Base-by-base conservation (phyloP, 306 rosid species). In the Vigna hirtella region DNA sequence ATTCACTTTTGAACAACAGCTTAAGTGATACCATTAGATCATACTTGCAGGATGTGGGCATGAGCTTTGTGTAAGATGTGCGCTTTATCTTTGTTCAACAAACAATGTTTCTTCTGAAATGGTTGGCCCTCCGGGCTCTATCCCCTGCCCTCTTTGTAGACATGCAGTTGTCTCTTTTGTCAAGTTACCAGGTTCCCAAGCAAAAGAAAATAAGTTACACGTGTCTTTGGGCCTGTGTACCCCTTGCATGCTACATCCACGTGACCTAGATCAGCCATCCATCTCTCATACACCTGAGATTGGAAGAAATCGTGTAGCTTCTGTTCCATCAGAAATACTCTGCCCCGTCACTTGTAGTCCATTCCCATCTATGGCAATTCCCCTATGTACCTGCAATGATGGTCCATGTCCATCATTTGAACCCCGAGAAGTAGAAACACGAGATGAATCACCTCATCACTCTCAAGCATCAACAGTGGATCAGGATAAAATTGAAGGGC, bases 101-200 rank as follows among this genome's bases (percentile, higher is more conserved):
- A 89, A 86, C 86, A 89, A 81, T 65, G 71, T 88, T 68, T 85
- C 92, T 78, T 86, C 91, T 17, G 93, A 88, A 86, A 77, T 4
- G 51, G 77, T 40, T 61, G 91, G 93, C 49, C 86, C 89, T 58
- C 85, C 93, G n/a, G 98, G 98, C 65, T 93, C 97, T 65, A 88
- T 95, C 79, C 96, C 99, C n/a, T 93, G 98, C 86, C 99, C 99
- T 17, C 90, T 91, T 18, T 95, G 99, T 79, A 88, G 98, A 77
- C 88, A 93, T 24, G 89, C 91, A 74, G 89, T 95, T 36, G 80
- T 93, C 83, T 88, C 98, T n/a, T 95, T 95, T 22, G 82, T 86
- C 43, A 95, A 88, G 82, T 81, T 95, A 79, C 97, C 96, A 5
- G 82, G 94, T 78, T 91, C 90, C 40, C 88, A 83, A 9, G 85